A percentile compares a stretch with the other conserved stretches of the same genome.
phyloP scores from a whole-genome alignment of 345 rosid species.

The Aquilaria yunnanensis region DNA sequence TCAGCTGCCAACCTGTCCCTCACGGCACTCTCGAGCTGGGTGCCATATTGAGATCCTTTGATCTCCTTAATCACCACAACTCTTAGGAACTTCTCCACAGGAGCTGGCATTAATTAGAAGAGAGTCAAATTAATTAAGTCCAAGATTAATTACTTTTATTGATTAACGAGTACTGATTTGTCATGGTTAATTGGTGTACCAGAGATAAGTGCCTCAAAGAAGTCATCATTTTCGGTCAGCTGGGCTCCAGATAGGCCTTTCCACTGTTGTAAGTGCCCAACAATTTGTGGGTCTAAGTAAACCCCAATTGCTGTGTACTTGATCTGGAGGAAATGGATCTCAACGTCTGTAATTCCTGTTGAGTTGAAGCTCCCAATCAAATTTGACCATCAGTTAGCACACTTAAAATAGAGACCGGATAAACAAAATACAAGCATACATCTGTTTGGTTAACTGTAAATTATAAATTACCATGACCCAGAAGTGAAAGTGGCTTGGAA shows the following conservation, averaged over 20 bases:
- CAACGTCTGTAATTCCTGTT: slow-evolving; percentile 85
- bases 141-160: background rate
- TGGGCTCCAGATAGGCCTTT: slow-evolving; percentile 58
- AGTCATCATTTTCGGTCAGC: slow-evolving; percentile 64
- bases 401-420: no score
- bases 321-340: slow-evolving; percentile 87
- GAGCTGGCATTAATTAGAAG: slow-evolving; percentile 27
- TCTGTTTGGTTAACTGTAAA: no score
- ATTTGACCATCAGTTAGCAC: no score
- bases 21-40: no score
- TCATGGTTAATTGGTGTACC: slow-evolving; percentile 27
- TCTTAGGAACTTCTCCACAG: slow-evolving; percentile 63
- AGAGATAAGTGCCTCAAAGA: slow-evolving; percentile 62
- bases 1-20: no score
- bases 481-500: slow-evolving; percentile 54
- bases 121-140: background rate
- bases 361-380: no score
- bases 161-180: no score
- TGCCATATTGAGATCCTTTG: no score
- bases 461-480: slow-evolving; percentile 51
- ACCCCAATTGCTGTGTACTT: slow-evolving; percentile 95
- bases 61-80: background rate
- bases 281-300: slow-evolving; percentile 65
- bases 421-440: no score
- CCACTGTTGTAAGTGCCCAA: slow-evolving; percentile 54